Base-by-base conservation (phyloP, 805 yeast species). In the Yarrowia sp. region DNA sequence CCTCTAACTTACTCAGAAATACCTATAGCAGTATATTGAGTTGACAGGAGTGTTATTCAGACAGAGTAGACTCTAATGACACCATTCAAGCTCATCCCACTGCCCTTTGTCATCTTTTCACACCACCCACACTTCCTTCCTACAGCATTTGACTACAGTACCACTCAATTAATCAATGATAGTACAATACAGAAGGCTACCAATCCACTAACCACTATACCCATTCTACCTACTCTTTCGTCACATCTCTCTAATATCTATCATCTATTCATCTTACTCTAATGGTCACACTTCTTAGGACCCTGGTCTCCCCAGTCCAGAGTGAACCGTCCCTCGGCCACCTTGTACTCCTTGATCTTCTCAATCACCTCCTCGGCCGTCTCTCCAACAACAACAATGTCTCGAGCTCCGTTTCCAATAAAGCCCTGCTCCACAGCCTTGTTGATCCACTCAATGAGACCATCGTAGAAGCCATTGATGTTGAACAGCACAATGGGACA, bases 401-500 rank as follows among this genome's bases (percentile, higher is more conserved):
- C 81, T 36, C 89, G 86, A 73, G 89, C 88, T 68, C 82, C 83
- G 68, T 77, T 79, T 43, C 88, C 82, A 65, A 91, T 86, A 71
- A 90, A 90, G 3, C 92, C 93, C 44, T 80, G 77, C 14, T 79
- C 74, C 48, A 88, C 83, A 9, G 92, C 81, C 65, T 81, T 83
- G 33, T 79, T 74, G 66, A 91, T 77, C 72, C 90, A 90, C 58
- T 74, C 76, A 68, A 90, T 75, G 65, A 90, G 80, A 36, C 83
- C 83, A 74, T 90, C 91, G 74, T 83, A 91, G 74, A 89, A 91
- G 0, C 96, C 97, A 75, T 88, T 81, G 64, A 87, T 81, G 76
- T 91, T 91, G 77, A 85, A 86, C 44, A 91, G 72, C 16, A 91
- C 86, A 70, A 91, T 85, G 30, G 97, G 96, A 75, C 88, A 88